Conservation (phyloP, 2,329 filamentous ascomycete genomes). For the Phaeosphaeria sp. region DNA sequence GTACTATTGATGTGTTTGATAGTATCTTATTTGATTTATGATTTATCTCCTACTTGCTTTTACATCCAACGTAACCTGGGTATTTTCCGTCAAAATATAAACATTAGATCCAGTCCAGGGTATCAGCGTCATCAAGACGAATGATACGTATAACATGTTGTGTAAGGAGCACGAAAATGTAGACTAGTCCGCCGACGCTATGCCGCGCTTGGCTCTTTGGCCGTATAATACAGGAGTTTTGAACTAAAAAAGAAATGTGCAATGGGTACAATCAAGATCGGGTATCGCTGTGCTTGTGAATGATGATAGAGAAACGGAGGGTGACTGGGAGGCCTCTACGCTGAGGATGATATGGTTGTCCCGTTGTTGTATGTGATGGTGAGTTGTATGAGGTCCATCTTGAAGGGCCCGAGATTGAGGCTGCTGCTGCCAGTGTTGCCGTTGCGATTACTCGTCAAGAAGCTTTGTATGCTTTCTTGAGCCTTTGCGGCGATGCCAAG, state of each 20-base stretch:
- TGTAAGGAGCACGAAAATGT: conserved; percentile 2
- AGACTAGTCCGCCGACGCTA: conserved; percentile 1
- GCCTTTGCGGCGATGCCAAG: conserved; percentile 51
- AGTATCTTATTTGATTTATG: neutral
- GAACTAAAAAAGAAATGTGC: neutral
- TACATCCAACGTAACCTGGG: conserved; percentile 9
- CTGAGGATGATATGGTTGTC: conserved; percentile 30
- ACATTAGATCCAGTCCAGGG: conserved; percentile 40
- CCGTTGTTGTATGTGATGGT: conserved; percentile 43
- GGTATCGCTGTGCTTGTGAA: conserved; percentile 23
- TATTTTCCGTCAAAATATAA: conserved; percentile 21
- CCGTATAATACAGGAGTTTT: conserved; percentile 18
- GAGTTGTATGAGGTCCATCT: conserved; percentile 39
- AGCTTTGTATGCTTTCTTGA: conserved; percentile 51
- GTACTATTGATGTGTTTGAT: neutral
- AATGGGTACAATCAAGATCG: conserved; percentile 7
- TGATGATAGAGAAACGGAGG: neutral
- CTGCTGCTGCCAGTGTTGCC: conserved; percentile 30
- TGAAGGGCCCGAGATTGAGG: conserved; percentile 39
- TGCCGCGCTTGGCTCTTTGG: conserved; percentile 3
- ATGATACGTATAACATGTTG: conserved; percentile 13
- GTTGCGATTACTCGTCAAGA: conserved; percentile 40
- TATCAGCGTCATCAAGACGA: conserved; percentile 30
- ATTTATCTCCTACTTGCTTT: neutral
- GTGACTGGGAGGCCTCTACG: neutral